Evolutionary conservation across 768 basidiomycete genomes (phyloP), one percentile per base, ranked within the genome.

Genomic region (Naganishia antarctica): DNA sequence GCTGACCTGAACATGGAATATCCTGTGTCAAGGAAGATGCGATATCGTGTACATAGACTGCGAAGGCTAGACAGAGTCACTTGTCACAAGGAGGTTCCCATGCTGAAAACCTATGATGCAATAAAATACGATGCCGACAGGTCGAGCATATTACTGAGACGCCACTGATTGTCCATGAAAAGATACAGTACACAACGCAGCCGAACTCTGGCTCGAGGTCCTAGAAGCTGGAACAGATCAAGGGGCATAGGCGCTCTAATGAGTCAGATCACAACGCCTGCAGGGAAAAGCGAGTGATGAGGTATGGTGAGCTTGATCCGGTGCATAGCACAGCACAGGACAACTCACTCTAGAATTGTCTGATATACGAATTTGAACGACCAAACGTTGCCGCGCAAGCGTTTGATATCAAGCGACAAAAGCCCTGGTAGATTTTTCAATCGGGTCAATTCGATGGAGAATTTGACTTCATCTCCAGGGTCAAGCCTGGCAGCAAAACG

Each of bases 381-480:
- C 79, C 89, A 84, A 75, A 94, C 80, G 74, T 90, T 89, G 29
- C 96, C 96, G 78, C 94, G 92, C 73, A 97, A 75, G 69, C 96
- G 80, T 72, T 93, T 85, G 74, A 97, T 87, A 79, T 97, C 93
- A 71, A 98, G 81, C 78, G 87, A 88, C 78, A 87, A 93, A 47
- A 92, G 89, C 74, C 90, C 90, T 69, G 87, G 89, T 71, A 98
- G 82, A 67, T 91, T 85, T 77, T 90, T 88, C 71, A 99, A 81
- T 71, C 89, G 81, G 49, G 94, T 97, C 67, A 99, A 79, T 80
- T 99, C 96, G 67, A 97, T 88, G 13, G 86, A 90, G 81, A 98
- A 98, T 70, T 90, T 85, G 70, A 99, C 91, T 84, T 98, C 96
- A 70, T 94, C 94, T 31, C 91, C 91, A 21, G 85, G 84, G 73